Percentiles rank a stretch among this genome's conserved stretches.
These are phyloP conservation scores for Metschnikowia hibisci DNA, from an alignment of 805 yeast genomes.

Conservation along the genomic window DNA sequence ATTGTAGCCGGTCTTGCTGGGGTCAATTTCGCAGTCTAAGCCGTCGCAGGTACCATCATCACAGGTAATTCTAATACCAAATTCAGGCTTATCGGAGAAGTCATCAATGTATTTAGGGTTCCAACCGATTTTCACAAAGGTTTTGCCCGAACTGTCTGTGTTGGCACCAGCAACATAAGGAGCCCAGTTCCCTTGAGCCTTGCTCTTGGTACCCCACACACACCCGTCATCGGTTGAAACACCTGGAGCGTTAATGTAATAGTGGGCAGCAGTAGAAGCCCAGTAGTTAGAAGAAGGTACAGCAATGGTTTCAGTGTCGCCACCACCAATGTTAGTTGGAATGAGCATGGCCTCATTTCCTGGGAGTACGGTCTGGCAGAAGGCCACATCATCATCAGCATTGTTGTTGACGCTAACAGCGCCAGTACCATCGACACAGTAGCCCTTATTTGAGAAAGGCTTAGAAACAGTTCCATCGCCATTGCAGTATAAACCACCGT, in stretches of 20 bases:
- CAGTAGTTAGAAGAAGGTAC: slow-evolving; percentile 84
- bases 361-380: slow-evolving; percentile 91
- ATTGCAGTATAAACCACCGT: slow-evolving; percentile 83
- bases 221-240: slow-evolving; percentile 72
- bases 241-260: slow-evolving; percentile 81
- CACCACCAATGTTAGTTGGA: slow-evolving; percentile 65
- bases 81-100: slow-evolving; percentile 56
- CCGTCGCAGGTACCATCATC: slow-evolving; percentile 67
- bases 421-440: slow-evolving; percentile 77
- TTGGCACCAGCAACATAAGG: slow-evolving; percentile 93
- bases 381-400: slow-evolving; percentile 61
- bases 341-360: slow-evolving; percentile 94
- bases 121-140: slow-evolving; percentile 86
- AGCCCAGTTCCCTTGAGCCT: slow-evolving; percentile 86
- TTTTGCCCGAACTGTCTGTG: slow-evolving; percentile 63
- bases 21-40: slow-evolving; percentile 79
- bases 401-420: slow-evolving; percentile 61
- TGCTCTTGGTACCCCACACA: slow-evolving; percentile 69
- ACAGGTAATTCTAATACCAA: slow-evolving; percentile 73
- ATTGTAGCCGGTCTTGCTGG: slow-evolving; percentile 58
- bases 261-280: slow-evolving; percentile 85
- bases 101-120: slow-evolving; percentile 77
- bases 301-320: slow-evolving; percentile 54
- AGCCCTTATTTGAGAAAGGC: slow-evolving; percentile 52
- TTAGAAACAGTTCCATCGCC: slow-evolving; percentile 62